phyloP scores from a whole-genome alignment of 2,329 filamentous ascomycete species.

The Clonostachys byssicola region DNA sequence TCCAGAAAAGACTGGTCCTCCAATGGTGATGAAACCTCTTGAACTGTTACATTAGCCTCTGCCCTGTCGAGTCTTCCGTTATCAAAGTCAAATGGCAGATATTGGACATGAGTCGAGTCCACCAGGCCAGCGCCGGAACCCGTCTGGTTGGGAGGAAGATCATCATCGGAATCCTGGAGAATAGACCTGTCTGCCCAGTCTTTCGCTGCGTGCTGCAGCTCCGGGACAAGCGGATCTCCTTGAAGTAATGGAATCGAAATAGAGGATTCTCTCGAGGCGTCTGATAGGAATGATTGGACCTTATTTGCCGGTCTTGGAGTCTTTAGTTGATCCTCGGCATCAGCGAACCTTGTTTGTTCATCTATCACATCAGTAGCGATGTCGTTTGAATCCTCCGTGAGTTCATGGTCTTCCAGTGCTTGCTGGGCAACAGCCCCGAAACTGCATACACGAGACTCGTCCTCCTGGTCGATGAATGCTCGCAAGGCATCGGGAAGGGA shows the following conservation, averaged over 20 bases:
- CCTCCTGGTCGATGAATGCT: background rate
- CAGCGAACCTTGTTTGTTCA: no score
- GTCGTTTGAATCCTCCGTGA: background rate
- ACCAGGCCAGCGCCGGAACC: slow-evolving; percentile 7
- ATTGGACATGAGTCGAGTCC: slow-evolving; percentile 17
- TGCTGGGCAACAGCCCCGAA: background rate
- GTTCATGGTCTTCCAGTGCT: background rate
- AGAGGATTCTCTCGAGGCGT: slow-evolving; percentile 69
- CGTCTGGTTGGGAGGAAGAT: slow-evolving; percentile 9
- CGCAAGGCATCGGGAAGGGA: no score
- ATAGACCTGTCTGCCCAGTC: slow-evolving; percentile 55
- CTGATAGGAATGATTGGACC: slow-evolving; percentile 45
- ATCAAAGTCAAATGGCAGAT: slow-evolving; percentile 47
- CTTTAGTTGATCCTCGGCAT: no score
- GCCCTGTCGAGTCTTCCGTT: slow-evolving; percentile 35
- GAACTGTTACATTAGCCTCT: slow-evolving; percentile 30
- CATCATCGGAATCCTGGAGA: slow-evolving; percentile 42
- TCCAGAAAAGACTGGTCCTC: slow-evolving; percentile 41
- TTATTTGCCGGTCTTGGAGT: slow-evolving; percentile 10
- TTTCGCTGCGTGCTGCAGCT: slow-evolving; percentile 18
- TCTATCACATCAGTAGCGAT: background rate
- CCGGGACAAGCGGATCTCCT: slow-evolving; percentile 37
- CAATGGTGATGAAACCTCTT: slow-evolving; percentile 18
- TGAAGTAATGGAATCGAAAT: slow-evolving; percentile 75
- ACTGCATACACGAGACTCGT: background rate